Conservation (phyloP, 169 alveolate genomes). For the Eimeria acervulina region DNA sequence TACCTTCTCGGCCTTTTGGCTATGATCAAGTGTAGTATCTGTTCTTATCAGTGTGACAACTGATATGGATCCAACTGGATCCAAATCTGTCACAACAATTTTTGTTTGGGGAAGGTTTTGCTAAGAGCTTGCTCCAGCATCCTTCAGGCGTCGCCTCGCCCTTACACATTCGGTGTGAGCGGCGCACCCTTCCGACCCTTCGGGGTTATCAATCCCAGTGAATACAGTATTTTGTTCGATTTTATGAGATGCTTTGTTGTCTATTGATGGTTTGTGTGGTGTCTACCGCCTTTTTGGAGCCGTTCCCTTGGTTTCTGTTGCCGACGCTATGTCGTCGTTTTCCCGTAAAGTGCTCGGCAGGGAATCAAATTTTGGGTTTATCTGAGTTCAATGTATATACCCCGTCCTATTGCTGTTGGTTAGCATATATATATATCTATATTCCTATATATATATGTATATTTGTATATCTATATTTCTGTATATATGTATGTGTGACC, state of each 20-base stretch:
- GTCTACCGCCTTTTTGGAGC: neutral
- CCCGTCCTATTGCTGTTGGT: too few species aligned
- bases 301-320: too few species aligned
- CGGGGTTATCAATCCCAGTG: conserved; percentile 80
- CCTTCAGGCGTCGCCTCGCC: conserved; percentile 54
- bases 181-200: conserved; percentile 84
- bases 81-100: conserved; percentile 85
- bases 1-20: conserved; percentile 99
- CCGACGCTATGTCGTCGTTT: too few species aligned
- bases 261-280: neutral
- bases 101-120: conserved; percentile 82
- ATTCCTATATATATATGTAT: too few species aligned
- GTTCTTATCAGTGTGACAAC: conserved; percentile 98
- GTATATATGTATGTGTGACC: too few species aligned
- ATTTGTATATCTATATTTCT: too few species aligned
- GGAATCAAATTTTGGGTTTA: too few species aligned
- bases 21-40: conserved; percentile 98
- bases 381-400: too few species aligned
- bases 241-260: too few species aligned
- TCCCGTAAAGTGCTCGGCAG: too few species aligned
- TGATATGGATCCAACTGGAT: conserved; percentile 92
- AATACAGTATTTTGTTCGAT: too few species aligned
- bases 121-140: conserved; percentile 81
- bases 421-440: too few species aligned
- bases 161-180: conserved; percentile 80